A percentile compares a stretch with the other conserved stretches of the same genome.
phyloP scores from a whole-genome alignment of 2,329 filamentous ascomycete species.

The Gyromitra esculenta region DNA sequence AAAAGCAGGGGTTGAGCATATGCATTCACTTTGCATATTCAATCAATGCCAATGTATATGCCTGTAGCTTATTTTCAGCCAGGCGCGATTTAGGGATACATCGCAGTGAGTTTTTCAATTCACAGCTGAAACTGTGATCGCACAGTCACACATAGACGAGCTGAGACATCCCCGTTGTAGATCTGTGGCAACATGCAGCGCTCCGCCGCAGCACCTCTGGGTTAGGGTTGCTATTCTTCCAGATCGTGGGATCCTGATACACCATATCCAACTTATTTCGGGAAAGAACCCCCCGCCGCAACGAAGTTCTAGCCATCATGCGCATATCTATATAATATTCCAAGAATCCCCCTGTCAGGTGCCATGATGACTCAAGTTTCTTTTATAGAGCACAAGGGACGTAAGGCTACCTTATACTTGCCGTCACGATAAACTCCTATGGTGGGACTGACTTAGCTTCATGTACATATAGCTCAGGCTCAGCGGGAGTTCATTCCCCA shows the following conservation, averaged over 20 bases:
- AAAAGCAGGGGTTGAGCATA: not conserved
- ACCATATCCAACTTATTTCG: not conserved
- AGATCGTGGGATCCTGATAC: not conserved
- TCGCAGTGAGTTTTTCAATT: not conserved
- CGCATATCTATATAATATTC: not conserved
- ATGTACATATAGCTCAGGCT: no score
- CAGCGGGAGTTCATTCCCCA: no score
- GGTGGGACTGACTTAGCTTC: no score
- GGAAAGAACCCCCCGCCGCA: not conserved
- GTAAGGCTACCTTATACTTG: not conserved
- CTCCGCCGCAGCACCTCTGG: not conserved
- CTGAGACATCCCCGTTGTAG: not conserved
- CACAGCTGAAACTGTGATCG: slow-evolving; percentile 1
- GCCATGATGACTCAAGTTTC: not conserved
- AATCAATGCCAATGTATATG: not conserved
- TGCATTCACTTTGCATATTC: not conserved
- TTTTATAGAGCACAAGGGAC: not conserved
- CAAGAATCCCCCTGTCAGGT: not conserved
- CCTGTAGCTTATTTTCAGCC: not conserved
- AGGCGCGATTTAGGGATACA: not conserved
- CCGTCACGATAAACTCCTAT: not conserved
- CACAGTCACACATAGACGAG: not conserved
- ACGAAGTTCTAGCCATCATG: not conserved
- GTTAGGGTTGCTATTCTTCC: not conserved
- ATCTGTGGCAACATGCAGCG: not conserved